A percentile compares a stretch with the other conserved stretches of the same genome.
Evolutionary conservation across 305 asterid genomes (phyloP).

Genomic region (Rubia peregrina): DNA sequence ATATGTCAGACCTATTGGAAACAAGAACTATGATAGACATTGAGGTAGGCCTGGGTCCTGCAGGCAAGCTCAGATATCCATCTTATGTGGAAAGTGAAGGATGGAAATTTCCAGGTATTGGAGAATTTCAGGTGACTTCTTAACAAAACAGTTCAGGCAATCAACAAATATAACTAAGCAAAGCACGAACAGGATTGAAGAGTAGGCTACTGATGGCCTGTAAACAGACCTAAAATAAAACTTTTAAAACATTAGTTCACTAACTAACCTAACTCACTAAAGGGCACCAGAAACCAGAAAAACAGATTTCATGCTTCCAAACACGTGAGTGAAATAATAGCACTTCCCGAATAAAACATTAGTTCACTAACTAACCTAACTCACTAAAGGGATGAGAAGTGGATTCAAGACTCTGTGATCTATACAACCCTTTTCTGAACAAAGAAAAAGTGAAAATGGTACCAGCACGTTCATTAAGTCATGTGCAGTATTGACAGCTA

Average conservation of each 20-base stretch:
- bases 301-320: no score
- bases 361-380: no score
- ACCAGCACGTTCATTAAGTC: not conserved
- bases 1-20: conserved; percentile 48
- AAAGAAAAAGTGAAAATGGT: not conserved
- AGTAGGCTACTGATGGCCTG: not conserved
- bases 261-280: no score
- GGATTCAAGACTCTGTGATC: not conserved
- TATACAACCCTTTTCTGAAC: not conserved
- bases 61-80: conserved; percentile 78
- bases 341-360: no score
- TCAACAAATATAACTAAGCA: not conserved
- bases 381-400: no score
- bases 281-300: no score
- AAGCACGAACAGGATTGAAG: not conserved
- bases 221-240: not conserved
- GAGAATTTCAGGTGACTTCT: conserved; percentile 65
- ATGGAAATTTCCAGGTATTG: conserved; percentile 74
- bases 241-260: no score
- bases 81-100: conserved; percentile 69
- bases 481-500: not conserved
- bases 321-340: no score
- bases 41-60: conserved; percentile 83
- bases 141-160: not conserved
- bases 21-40: conserved; percentile 51